Evolutionary conservation across 306 rosid genomes (phyloP).

Genomic region (Inga oerstediana): DNA sequence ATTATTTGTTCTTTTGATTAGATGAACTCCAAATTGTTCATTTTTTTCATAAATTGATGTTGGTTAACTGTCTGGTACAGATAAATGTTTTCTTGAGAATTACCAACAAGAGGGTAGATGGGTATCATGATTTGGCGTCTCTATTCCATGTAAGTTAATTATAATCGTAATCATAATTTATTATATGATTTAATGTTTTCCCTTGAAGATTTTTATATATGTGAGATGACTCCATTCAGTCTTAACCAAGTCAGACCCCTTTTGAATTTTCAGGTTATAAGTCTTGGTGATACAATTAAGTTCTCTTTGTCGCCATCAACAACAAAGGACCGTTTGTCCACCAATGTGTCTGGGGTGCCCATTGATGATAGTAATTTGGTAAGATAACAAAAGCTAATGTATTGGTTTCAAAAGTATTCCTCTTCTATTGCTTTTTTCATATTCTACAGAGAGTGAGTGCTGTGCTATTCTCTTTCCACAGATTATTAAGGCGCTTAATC

Average conservation of each 20-base stretch:
- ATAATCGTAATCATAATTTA: neutral
- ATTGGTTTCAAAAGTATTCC: slow-evolving; percentile 5
- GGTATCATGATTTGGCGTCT: slow-evolving; percentile 97
- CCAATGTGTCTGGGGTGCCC: slow-evolving; percentile 93
- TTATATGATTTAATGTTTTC: slow-evolving; percentile 26
- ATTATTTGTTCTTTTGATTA: slow-evolving; percentile 27
- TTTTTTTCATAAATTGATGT: slow-evolving; percentile 28
- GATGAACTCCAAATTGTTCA: slow-evolving; percentile 21
- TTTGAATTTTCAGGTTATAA: slow-evolving; percentile 69
- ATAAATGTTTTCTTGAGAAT: slow-evolving; percentile 91
- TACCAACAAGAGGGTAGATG: slow-evolving; percentile 91
- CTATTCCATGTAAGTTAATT: slow-evolving; percentile 80
- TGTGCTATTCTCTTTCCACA: slow-evolving; percentile 41
- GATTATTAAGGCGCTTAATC: slow-evolving; percentile 97
- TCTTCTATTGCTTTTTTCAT: neutral
- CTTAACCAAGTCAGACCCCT: slow-evolving; percentile 18
- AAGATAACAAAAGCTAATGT: slow-evolving; percentile 17
- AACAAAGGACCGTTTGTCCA: slow-evolving; percentile 69
- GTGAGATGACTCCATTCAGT: neutral
- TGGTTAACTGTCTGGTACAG: slow-evolving; percentile 35
- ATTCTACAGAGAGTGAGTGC: slow-evolving; percentile 20
- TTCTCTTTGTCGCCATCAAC: slow-evolving; percentile 89
- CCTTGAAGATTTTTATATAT: neutral
- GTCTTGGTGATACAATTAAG: slow-evolving; percentile 89
- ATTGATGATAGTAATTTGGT: slow-evolving; percentile 92